Evolutionary conservation across 2,329 filamentous ascomycete genomes (phyloP).

Genomic region (Beauveria rudraprayagi): DNA sequence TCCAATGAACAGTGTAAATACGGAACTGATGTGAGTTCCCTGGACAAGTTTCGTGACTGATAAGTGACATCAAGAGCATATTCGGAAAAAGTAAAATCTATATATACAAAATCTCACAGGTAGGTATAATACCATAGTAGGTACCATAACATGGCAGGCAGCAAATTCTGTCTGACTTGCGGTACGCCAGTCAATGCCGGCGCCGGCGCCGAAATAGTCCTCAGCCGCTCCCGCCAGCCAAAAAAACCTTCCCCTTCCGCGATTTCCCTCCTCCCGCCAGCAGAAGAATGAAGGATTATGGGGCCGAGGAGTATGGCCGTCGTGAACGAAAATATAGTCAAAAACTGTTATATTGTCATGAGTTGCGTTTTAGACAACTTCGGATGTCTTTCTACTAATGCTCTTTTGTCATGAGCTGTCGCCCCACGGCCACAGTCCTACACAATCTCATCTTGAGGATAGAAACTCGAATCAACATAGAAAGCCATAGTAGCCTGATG

Average conservation of each 20-base stretch:
- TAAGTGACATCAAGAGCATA: too few relatives aligned
- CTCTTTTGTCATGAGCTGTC: not conserved
- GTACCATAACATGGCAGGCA: not conserved
- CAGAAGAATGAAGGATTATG: not conserved
- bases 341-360: not conserved
- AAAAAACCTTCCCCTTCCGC: not conserved
- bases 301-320: too few relatives aligned
- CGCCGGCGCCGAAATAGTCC: not conserved
- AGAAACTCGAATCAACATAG: not conserved
- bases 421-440: not conserved
- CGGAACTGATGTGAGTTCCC: too few relatives aligned
- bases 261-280: not conserved
- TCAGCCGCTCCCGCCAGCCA: constrained; percentile 1
- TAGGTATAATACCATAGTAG: not conserved
- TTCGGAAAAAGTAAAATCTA: too few relatives aligned
- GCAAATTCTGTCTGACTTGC: not conserved
- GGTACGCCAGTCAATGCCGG: not conserved
- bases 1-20: too few relatives aligned
- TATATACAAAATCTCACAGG: too few relatives aligned
- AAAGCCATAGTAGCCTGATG: too few relatives aligned
- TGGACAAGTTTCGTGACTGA: too few relatives aligned
- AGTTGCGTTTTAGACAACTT: not conserved
- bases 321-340: not conserved
- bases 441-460: not conserved
- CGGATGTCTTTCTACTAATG: not conserved